Evolutionary conservation across 805 yeast species (phyloP).

Genomic region (Wickerhamomyces bisporus): DNA sequence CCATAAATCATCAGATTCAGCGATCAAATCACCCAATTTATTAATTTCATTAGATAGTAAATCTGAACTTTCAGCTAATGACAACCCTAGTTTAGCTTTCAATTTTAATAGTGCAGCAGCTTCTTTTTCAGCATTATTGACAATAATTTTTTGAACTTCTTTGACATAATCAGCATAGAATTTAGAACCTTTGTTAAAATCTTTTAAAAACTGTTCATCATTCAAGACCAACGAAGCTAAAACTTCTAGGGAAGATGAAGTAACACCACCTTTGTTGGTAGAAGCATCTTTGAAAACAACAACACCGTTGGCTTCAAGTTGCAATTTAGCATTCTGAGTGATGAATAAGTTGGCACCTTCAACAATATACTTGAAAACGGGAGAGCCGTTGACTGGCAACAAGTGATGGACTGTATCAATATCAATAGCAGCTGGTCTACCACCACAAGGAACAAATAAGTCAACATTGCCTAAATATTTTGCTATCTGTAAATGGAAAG

Average conservation of each 20-base stretch:
- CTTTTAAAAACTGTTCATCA: constrained; percentile 70
- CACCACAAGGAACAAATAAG: constrained; percentile 97
- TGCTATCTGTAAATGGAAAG: constrained; percentile 73
- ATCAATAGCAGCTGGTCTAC: constrained; percentile 95
- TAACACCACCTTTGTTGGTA: constrained; percentile 97
- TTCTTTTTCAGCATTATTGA: constrained; percentile 75
- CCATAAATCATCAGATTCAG: constrained; percentile 80
- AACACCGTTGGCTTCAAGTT: constrained; percentile 82
- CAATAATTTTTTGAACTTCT: constrained; percentile 74
- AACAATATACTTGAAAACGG: constrained; percentile 79
- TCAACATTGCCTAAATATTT: constrained; percentile 64
- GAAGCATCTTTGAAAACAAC: constrained; percentile 92
- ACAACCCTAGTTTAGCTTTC: constrained; percentile 55
- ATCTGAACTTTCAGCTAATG: constrained; percentile 69
- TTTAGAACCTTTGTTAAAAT: constrained; percentile 68
- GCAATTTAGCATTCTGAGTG: constrained; percentile 88
- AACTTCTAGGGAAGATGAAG: constrained; percentile 93
- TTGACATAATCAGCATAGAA: constrained; percentile 81
- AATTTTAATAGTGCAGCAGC: constrained; percentile 85
- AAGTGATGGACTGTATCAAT: constrained; percentile 71
- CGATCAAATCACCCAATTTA: constrained; percentile 78
- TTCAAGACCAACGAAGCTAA: constrained; percentile 89
- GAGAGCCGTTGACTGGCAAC: constrained; percentile 69
- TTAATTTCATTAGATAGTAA: constrained; percentile 78
- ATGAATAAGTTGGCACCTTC: constrained; percentile 97